Percentiles rank a stretch among this genome's conserved stretches.
Conservation (phyloP, 2,329 filamentous ascomycete species). For the Ceratocystis huliohia region DNA sequence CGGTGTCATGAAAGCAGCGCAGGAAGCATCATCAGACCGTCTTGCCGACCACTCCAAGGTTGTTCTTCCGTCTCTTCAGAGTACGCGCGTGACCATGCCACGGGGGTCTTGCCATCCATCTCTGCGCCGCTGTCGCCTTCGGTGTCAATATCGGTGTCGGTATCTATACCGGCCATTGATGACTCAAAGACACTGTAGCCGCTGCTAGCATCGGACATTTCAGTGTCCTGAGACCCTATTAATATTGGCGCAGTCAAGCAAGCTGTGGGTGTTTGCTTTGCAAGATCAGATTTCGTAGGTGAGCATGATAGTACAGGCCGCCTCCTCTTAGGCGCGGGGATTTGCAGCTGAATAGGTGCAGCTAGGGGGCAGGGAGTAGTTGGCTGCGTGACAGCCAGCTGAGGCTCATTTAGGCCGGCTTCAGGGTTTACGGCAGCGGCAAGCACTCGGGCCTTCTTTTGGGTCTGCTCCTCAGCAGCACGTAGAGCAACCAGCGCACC, state of each 20-base stretch:
- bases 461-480: conserved; percentile 26
- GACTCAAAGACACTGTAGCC: conserved; percentile 5
- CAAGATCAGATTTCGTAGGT: not conserved
- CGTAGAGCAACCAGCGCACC: conserved; percentile 34
- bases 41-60: not conserved
- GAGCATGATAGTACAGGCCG: not conserved
- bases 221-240: conserved; percentile 1
- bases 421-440: not conserved
- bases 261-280: not conserved
- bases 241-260: not conserved
- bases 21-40: not conserved
- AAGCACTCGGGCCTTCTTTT: conserved; percentile 19
- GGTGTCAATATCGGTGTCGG: conserved; percentile 15
- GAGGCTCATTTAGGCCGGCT: not conserved
- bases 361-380: not conserved
- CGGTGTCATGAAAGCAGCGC: conserved; percentile 5
- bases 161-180: conserved; percentile 19
- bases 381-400: not conserved
- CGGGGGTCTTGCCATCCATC: conserved; percentile 31
- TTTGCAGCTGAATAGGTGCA: conserved; percentile 5
- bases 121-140: conserved; percentile 27
- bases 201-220: conserved; percentile 17
- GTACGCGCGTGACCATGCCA: conserved; percentile 5
- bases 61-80: conserved; percentile 1
- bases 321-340: conserved; percentile 8